Evolutionary conservation across 2,329 filamentous ascomycete genomes (phyloP).

Genomic region (Ophiostoma sp.): DNA sequence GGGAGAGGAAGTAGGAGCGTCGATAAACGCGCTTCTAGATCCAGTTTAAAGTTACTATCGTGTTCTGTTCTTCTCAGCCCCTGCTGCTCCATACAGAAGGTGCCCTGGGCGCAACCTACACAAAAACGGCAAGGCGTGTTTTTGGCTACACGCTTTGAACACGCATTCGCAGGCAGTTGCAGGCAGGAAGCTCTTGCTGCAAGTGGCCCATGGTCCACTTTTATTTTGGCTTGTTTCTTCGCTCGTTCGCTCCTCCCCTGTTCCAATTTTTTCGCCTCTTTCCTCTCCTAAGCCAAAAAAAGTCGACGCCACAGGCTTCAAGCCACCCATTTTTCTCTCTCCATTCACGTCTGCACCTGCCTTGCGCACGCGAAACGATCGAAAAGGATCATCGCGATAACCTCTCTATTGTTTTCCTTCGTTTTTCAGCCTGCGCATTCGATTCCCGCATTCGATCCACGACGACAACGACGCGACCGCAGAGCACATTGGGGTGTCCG

Average conservation of each 20-base stretch:
- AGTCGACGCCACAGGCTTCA: constrained; percentile 22
- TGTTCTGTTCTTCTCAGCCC: constrained; percentile 25
- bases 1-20: not conserved
- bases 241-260: constrained; percentile 8
- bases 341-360: not conserved
- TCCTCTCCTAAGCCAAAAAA: not conserved
- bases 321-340: constrained; percentile 24
- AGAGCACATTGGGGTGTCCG: not conserved
- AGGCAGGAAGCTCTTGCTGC: not conserved
- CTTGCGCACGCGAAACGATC: constrained; percentile 5
- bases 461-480: not conserved
- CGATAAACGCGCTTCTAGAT: not conserved
- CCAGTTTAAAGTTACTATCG: constrained; percentile 20
- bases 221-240: not conserved
- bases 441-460: not conserved
- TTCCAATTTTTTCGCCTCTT: constrained; percentile 4
- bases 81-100: not conserved
- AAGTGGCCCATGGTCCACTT: constrained; percentile 1
- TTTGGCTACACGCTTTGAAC: not conserved
- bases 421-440: not conserved
- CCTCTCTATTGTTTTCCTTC: not conserved
- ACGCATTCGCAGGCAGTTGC: not conserved
- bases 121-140: constrained; percentile 25
- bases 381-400: not conserved
- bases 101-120: constrained; percentile 17